phyloP scores from a whole-genome alignment of 352 stramenopile genomes.

The Albugo candida region DNA sequence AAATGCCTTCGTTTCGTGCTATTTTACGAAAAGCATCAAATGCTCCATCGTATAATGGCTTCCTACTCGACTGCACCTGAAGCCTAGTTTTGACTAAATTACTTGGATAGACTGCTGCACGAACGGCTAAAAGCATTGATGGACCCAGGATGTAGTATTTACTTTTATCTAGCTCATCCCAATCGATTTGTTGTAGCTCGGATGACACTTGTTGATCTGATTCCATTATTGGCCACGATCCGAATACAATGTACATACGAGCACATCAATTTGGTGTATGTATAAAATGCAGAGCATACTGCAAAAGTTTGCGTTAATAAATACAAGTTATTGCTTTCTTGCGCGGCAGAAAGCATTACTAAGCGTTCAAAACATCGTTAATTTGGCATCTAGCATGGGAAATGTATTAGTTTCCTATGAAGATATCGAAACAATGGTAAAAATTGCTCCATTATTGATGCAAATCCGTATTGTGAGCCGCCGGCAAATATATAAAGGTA shows the following conservation, averaged over 20 bases:
- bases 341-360: slow-evolving; percentile 19
- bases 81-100: slow-evolving; percentile 79
- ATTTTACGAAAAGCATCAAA: slow-evolving; percentile 76
- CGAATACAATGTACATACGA: neutral
- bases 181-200: slow-evolving; percentile 60
- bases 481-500: neutral
- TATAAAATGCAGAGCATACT: slow-evolving; percentile 5
- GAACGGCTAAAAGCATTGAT: slow-evolving; percentile 63
- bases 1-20: slow-evolving; percentile 42
- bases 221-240: no score
- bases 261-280: slow-evolving; percentile 4
- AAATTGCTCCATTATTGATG: slow-evolving; percentile 26
- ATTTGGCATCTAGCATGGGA: slow-evolving; percentile 41
- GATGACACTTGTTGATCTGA: no score
- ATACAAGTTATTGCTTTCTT: slow-evolving; percentile 50
- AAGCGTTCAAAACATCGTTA: slow-evolving; percentile 30
- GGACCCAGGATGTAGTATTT: slow-evolving; percentile 74
- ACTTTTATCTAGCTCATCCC: slow-evolving; percentile 77
- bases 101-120: slow-evolving; percentile 68
- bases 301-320: slow-evolving; percentile 38
- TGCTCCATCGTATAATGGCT: slow-evolving; percentile 58
- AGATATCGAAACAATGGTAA: slow-evolving; percentile 22
- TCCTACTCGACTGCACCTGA: slow-evolving; percentile 56
- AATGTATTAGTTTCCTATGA: slow-evolving; percentile 13
- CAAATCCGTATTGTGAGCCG: slow-evolving; percentile 5